These are phyloP conservation scores for Leptographium procerum DNA, from an alignment of 2,329 filamentous ascomycete genomes.

Conservation along the genomic window DNA sequence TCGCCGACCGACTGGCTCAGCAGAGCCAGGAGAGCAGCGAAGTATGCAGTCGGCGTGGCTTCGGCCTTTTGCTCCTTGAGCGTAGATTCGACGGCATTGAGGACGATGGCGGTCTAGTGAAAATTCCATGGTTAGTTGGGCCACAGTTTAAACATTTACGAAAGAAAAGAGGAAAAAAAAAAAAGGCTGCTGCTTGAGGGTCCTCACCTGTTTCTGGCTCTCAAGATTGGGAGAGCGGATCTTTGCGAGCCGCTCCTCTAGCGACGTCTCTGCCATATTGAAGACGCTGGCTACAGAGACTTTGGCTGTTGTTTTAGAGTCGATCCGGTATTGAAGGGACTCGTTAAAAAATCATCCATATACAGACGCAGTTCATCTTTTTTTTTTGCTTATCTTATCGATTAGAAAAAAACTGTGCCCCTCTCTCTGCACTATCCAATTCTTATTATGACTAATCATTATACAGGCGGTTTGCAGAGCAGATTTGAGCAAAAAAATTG, in stretches of 20 bases:
- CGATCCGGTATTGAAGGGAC: not conserved
- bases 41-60: conserved; percentile 80
- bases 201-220: conserved; percentile 72
- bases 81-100: conserved; percentile 86
- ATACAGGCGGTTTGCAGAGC: too few species aligned
- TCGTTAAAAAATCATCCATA: not conserved
- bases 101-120: conserved; percentile 65
- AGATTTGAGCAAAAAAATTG: too few species aligned
- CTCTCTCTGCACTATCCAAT: not conserved
- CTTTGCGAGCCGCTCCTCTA: conserved; percentile 90
- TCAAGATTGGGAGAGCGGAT: conserved; percentile 93
- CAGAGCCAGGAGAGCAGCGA: conserved; percentile 84
- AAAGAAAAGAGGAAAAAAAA: too few species aligned
- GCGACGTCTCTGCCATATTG: conserved; percentile 36
- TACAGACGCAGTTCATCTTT: conserved; percentile 4
- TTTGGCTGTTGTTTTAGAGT: not conserved
- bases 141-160: not conserved
- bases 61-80: conserved; percentile 78
- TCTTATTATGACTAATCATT: not conserved
- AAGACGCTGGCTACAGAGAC: not conserved
- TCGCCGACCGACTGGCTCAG: conserved; percentile 63
- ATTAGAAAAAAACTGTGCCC: conserved; percentile 4
- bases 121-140: not conserved
- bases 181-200: not conserved
- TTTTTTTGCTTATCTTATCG: conserved; percentile 9